Conservation (phyloP, 495 filamentous ascomycete genomes). For the Tuber borchii region DNA sequence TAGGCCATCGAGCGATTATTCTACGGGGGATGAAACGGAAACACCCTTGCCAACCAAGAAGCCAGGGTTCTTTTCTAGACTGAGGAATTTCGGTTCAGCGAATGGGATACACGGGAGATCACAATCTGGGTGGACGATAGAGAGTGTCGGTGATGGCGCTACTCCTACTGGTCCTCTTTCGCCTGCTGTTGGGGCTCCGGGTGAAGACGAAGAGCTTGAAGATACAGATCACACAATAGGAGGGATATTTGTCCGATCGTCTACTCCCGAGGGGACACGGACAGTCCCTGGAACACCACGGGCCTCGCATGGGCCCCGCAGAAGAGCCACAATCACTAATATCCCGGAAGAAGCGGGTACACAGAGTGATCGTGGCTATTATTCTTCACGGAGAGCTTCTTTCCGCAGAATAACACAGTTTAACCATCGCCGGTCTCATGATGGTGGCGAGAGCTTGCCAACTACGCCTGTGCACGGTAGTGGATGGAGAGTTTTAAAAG, state of each 20-base stretch:
- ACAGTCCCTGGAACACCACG: conserved; percentile 31
- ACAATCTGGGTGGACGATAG: conserved; percentile 39
- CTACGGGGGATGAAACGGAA: conserved; percentile 38
- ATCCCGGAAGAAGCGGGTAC: conserved; percentile 27
- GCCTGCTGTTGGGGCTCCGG: conserved; percentile 23
- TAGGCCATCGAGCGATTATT: conserved; percentile 33
- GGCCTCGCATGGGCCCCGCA: conserved; percentile 17
- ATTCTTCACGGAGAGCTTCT: conserved; percentile 23
- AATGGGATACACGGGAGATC: conserved; percentile 36
- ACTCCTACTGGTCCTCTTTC: conserved; percentile 30
- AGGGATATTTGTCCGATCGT: conserved; percentile 26
- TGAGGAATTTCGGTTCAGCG: conserved; percentile 29
- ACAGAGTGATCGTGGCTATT: conserved; percentile 22
- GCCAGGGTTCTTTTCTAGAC: conserved; percentile 38
- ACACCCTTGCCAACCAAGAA: conserved; percentile 31
- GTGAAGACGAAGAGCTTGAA: conserved; percentile 33
- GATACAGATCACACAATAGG: conserved; percentile 17
- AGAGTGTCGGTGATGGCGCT: conserved; percentile 31
- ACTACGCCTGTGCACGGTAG: conserved; percentile 60
- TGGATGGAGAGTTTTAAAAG: conserved; percentile 78
- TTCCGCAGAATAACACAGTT: conserved; percentile 34
- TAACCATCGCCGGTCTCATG: conserved; percentile 23
- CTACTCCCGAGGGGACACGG: conserved; percentile 12
- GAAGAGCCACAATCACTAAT: conserved; percentile 36
- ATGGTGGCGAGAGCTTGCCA: conserved; percentile 46